A percentile compares a stretch with the other conserved stretches of the same genome.
Conservation (phyloP, 2,329 filamentous ascomycete genomes). For the Coleophoma eucalyptorum region DNA sequence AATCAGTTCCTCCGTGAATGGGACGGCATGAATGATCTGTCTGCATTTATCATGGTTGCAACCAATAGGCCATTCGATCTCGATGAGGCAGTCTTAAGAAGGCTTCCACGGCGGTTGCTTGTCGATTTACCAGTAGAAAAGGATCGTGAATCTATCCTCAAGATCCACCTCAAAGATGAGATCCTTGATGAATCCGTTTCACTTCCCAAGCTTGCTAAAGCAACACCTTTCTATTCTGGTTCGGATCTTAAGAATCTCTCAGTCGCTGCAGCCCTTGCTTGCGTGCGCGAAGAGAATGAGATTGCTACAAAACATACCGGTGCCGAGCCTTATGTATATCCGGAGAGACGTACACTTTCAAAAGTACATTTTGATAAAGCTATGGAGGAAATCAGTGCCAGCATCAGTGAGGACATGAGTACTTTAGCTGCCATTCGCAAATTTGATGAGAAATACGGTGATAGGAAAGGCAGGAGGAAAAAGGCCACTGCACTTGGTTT, state of each 20-base stretch:
- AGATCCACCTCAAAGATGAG: conserved; percentile 69
- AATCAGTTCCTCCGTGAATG: conserved; percentile 97
- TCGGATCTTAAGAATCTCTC: conserved; percentile 81
- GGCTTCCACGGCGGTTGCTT: conserved; percentile 68
- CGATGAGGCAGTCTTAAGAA: conserved; percentile 80
- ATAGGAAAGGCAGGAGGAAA: conserved; percentile 65
- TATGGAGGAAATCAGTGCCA: conserved; percentile 83
- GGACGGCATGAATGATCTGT: conserved; percentile 81
- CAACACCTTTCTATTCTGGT: conserved; percentile 75
- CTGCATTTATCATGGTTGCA: conserved; percentile 96
- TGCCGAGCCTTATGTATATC: conserved; percentile 47
- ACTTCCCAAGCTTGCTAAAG: conserved; percentile 57
- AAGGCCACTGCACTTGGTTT: conserved; percentile 56
- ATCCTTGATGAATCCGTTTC: conserved; percentile 56
- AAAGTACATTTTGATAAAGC: conserved; percentile 78
- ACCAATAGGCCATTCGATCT: conserved; percentile 95
- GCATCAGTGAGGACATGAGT: conserved; percentile 90
- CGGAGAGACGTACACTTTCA: conserved; percentile 63
- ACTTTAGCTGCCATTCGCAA: conserved; percentile 82
- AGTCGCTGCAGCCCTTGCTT: conserved; percentile 75
- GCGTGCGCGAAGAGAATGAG: conserved; percentile 70
- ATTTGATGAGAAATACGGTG: conserved; percentile 94
- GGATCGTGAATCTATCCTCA: conserved; percentile 65
- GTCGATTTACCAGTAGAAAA: conserved; percentile 67
- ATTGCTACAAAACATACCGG: conserved; percentile 31